Evolutionary conservation across 2,329 filamentous ascomycete genomes (phyloP), one percentile per base, ranked within the genome.

Genomic region (Pseudogymnoascus sp.): DNA sequence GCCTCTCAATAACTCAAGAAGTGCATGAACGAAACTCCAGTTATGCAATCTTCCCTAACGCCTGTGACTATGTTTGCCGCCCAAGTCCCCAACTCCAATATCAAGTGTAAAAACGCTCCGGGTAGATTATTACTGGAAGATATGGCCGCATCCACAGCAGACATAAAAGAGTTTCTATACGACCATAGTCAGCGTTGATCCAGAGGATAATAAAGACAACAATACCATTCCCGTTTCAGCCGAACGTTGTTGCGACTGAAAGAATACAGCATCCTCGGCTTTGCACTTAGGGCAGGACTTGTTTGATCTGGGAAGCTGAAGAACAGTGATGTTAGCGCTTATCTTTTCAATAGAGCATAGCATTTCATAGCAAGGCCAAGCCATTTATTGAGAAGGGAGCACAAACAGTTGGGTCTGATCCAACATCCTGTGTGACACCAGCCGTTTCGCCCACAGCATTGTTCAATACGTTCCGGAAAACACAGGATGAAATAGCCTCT

Each of bases 361-460:
- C 80, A 82, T 55, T 71, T 69, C 64, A 82, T 74, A 65, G 78
- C 68, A 62, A 65, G 62, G 66, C 80, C 80, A 69, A 81, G 83
- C 64, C 75, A 71, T 33, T 11, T 6, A 61, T 79, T 72, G 72
- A 84, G 64, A 75, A 69, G 69, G 77, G 70, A 69, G 70, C 73
- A 96, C 93, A 84, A 88, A 99, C 93, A 86, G 95, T 99, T 77
- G 94, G 94, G 84, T 99, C 94, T 73, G 91, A 92, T 73, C 89
- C 91, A 72, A 99, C 92, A 78, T 99, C 95, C 77, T 96, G 91
- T 65, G 93, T 97, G 71, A 97, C 93, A 78, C 95, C 94, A 64
- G 94, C 93, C 41, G 93, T 97, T 78, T 97, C 94, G 72, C 92
- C 92, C 25, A 93, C 90, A 64, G 91, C 89, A 73, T 89, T 95